A percentile compares a stretch with the other conserved stretches of the same genome.
Conservation (phyloP, 805 yeast species). For the Kodamaea sagamina region DNA sequence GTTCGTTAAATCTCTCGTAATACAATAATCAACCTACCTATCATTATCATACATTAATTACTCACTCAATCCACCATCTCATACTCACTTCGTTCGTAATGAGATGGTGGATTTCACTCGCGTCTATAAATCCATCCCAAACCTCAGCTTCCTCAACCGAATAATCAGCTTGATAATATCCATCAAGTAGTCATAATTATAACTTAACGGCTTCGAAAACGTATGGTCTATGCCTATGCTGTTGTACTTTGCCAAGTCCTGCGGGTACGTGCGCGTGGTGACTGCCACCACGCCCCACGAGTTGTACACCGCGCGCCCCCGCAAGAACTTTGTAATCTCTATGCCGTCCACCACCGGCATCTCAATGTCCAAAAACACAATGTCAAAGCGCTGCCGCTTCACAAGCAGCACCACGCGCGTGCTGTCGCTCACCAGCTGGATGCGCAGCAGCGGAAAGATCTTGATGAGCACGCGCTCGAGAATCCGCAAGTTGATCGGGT, state of each 20-base stretch:
- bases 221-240: slow-evolving; percentile 43
- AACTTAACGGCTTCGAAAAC: slow-evolving; percentile 41
- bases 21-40: background rate
- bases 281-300: slow-evolving; percentile 41
- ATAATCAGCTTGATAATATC: slow-evolving; percentile 22
- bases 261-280: slow-evolving; percentile 33
- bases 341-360: slow-evolving; percentile 46
- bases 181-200: slow-evolving; percentile 20
- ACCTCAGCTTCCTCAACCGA: slow-evolving; percentile 6
- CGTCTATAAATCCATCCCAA: background rate
- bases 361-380: slow-evolving; percentile 46
- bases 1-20: background rate
- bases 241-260: slow-evolving; percentile 33
- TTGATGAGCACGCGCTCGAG: slow-evolving; percentile 32
- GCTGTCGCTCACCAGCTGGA: slow-evolving; percentile 33
- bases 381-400: slow-evolving; percentile 23
- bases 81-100: too few species aligned
- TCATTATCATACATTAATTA: too few species aligned
- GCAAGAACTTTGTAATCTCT: slow-evolving; percentile 30
- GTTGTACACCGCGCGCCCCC: slow-evolving; percentile 15
- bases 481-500: slow-evolving; percentile 41
- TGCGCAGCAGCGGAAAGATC: slow-evolving; percentile 35
- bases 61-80: too few species aligned
- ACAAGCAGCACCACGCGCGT: slow-evolving; percentile 27
- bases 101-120: too few species aligned